A percentile compares a stretch with the other conserved stretches of the same genome.
Evolutionary conservation across 1,284 basidiomycete genomes (phyloP).

Genomic region (Fomes fomentarius): DNA sequence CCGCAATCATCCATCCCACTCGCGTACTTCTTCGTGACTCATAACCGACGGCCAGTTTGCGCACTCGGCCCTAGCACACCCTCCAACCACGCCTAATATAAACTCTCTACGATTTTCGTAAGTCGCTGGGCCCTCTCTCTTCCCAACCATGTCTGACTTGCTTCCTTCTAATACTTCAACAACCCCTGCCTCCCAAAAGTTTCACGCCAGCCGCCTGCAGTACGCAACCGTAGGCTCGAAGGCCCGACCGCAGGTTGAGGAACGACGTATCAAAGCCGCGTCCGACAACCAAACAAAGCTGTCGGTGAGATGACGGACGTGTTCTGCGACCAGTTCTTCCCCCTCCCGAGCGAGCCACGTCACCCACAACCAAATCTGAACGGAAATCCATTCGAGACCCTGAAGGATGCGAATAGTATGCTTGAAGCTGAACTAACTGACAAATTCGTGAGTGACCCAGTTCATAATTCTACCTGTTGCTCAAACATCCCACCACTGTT

Average conservation of each 20-base stretch:
- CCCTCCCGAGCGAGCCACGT: not conserved
- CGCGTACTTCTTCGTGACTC: too few species aligned
- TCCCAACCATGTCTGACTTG: not conserved
- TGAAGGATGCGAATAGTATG: not conserved
- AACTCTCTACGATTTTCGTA: too few species aligned
- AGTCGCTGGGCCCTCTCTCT: too few species aligned
- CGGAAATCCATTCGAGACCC: not conserved
- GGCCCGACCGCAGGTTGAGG: not conserved
- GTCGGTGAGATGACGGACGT: not conserved
- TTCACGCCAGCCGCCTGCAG: not conserved
- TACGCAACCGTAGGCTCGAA: not conserved
- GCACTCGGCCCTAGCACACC: too few species aligned
- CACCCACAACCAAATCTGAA: not conserved
- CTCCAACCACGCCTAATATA: too few species aligned
- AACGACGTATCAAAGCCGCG: not conserved
- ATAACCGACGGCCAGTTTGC: too few species aligned
- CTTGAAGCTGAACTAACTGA: not conserved
- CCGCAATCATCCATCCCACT: too few species aligned
- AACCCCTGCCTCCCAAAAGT: not conserved
- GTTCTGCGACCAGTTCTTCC: not conserved
- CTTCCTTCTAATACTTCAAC: not conserved
- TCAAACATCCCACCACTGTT: not conserved
- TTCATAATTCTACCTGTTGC: not conserved
- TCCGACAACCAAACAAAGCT: constrained; percentile 2
- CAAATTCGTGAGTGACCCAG: not conserved